Conservation (phyloP, 768 basidiomycete genomes). For the Trametes sanguinea region DNA sequence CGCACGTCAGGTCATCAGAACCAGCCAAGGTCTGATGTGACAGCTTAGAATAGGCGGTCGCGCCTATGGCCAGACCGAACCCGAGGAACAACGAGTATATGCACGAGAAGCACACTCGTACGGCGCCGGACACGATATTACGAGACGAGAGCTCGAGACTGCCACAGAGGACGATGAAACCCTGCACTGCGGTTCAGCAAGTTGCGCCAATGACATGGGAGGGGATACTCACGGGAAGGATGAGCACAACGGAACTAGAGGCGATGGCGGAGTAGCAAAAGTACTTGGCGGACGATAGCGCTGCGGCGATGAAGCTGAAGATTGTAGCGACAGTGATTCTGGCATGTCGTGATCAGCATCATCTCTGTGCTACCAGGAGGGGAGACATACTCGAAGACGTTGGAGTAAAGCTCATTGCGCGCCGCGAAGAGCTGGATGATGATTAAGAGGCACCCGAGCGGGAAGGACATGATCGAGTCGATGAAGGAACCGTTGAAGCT, state of each 20-base stretch:
- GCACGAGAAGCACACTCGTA: conserved; percentile 76
- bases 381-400: conserved; percentile 68
- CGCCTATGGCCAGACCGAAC: conserved; percentile 83
- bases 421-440: conserved; percentile 70
- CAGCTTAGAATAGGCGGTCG: conserved; percentile 63
- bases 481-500: conserved; percentile 77
- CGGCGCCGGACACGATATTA: conserved; percentile 83
- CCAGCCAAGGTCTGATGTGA: conserved; percentile 48
- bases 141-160: conserved; percentile 79
- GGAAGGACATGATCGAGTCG: conserved; percentile 71
- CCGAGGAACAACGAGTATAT: conserved; percentile 76
- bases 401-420: conserved; percentile 76
- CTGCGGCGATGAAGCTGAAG: conserved; percentile 78
- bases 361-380: background rate
- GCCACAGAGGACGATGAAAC: conserved; percentile 71
- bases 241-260: conserved; percentile 75
- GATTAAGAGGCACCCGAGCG: conserved; percentile 75
- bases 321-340: conserved; percentile 80
- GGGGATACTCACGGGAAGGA: conserved; percentile 59
- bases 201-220: background rate
- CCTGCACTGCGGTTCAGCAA: conserved; percentile 34
- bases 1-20: conserved; percentile 62
- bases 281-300: conserved; percentile 52
- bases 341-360: conserved; percentile 11
- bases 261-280: conserved; percentile 85